phyloP scores from a whole-genome alignment of 1,139 yeast species.

The Yamadazyma buinensis region DNA sequence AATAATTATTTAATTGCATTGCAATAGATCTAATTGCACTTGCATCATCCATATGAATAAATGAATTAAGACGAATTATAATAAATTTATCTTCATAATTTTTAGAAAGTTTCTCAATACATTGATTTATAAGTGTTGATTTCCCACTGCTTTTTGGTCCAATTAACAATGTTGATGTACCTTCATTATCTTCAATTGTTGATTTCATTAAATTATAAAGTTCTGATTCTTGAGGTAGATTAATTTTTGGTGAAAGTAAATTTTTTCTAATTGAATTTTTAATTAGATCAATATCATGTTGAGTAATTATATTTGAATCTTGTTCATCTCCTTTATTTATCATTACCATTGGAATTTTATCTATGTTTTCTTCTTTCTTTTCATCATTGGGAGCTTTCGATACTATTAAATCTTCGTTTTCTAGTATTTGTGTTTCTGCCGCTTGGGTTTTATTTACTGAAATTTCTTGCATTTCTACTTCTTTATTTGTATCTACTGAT shows the following conservation, averaged over 20 bases:
- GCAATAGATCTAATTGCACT: conserved; percentile 84
- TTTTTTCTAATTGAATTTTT: conserved; percentile 2
- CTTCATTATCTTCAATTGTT: conserved; percentile 67
- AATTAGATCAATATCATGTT: conserved; percentile 4
- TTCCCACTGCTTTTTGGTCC: conserved; percentile 86
- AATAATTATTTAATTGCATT: conserved; percentile 63
- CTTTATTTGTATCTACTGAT: neutral
- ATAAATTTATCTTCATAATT: conserved; percentile 49
- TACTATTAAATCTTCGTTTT: neutral
- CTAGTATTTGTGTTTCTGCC: neutral
- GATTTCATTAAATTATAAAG: conserved; percentile 39
- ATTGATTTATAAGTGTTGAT: conserved; percentile 57
- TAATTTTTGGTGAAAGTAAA: neutral
- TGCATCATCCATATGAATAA: conserved; percentile 69
- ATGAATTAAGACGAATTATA: conserved; percentile 63
- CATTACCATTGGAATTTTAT: no score
- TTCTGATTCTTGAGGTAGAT: conserved; percentile 8
- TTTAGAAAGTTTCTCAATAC: conserved; percentile 43
- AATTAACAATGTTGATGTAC: conserved; percentile 73
- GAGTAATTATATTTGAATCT: no score
- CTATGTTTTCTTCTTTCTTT: neutral
- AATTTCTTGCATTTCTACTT: neutral
- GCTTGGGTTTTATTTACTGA: neutral
- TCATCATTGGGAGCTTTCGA: no score
- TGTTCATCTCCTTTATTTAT: neutral